phyloP scores from a whole-genome alignment of 257 asterid species.

The Solanum neorickii region DNA sequence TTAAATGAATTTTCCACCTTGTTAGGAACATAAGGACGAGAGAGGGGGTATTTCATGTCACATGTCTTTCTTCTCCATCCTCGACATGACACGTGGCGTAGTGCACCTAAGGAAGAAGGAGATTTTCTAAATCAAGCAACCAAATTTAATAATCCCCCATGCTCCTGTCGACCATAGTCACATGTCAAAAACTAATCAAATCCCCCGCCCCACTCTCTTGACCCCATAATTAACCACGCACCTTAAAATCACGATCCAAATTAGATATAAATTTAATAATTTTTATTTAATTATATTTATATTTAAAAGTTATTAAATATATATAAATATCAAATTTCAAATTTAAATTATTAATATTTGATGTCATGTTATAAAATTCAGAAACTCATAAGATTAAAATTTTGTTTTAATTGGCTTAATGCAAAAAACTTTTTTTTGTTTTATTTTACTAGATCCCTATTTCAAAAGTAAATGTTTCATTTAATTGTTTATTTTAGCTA shows the following conservation, averaged over 20 bases:
- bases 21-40: constrained; percentile 80
- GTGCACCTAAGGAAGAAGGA: constrained; percentile 3
- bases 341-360: too few species aligned
- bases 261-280: too few species aligned
- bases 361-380: background rate
- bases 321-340: too few species aligned
- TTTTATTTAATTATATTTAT: too few species aligned
- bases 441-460: too few species aligned
- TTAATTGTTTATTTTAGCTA: too few species aligned
- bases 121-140: constrained; percentile 30
- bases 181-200: constrained; percentile 11
- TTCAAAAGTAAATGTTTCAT: too few species aligned
- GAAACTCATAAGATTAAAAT: too few species aligned
- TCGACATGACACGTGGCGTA: constrained; percentile 40
- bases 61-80: constrained; percentile 42
- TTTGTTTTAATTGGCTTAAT: background rate
- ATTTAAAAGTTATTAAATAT: too few species aligned
- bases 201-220: background rate
- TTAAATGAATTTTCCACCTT: constrained; percentile 4
- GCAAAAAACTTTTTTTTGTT: background rate
- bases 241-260: background rate
- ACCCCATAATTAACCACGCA: constrained; percentile 1
- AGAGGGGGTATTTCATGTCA: constrained; percentile 39
- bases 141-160: constrained; percentile 23
- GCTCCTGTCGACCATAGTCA: constrained; percentile 42